Evolutionary conservation across 1,284 basidiomycete species (phyloP), one percentile per base, ranked within the genome.

Genomic region (Cutaneotrichosporon arboriforme): DNA sequence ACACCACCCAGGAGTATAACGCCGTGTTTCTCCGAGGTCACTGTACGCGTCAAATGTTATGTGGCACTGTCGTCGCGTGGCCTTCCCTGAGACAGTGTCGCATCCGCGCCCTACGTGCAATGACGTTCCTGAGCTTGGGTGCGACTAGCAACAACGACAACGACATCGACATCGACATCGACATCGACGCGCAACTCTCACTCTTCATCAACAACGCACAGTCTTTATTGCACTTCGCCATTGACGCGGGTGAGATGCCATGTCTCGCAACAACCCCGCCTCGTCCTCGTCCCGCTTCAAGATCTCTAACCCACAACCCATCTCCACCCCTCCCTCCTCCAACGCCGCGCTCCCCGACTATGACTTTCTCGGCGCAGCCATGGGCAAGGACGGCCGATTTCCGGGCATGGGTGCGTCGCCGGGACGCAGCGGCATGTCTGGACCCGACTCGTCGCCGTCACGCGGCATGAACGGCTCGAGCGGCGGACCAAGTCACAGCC

Each of bases 241-340:
- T 20, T 42, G 20, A 18, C 39, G 51, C 45, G n/a, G 38, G 45
- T 39, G 23, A 42, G 22, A 18, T 26, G 45, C 39, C 38, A 61
- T 63, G 61, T 62, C 62, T 21, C 55, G 57, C 35, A 58, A 63
- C 20, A 60, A 58, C 20, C 44, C 46, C 39, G 49, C 61, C 12
- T 38, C 58, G 41, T 60, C 61, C 12, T 38, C 58, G 41, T 60
- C 66, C 10, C 62, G 61, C 40, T 66, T 65, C 59, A 66, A 66
- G 53, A 69, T 71, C 42, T 69, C 69, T 18, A 60, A 61, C n/a
- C 68, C 67, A 14, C 33, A 23, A 3, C 47, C 37, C 23, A 41
- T 49, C 43, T 45, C 43, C 33, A 17, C 43, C 31, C 33, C 43
- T 3, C 15, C 31, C 26, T n/a, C 21, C 18, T 49, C 20, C 21